phyloP scores from a whole-genome alignment of 2,329 filamentous ascomycete genomes.

The Shiraia bambusicola region DNA sequence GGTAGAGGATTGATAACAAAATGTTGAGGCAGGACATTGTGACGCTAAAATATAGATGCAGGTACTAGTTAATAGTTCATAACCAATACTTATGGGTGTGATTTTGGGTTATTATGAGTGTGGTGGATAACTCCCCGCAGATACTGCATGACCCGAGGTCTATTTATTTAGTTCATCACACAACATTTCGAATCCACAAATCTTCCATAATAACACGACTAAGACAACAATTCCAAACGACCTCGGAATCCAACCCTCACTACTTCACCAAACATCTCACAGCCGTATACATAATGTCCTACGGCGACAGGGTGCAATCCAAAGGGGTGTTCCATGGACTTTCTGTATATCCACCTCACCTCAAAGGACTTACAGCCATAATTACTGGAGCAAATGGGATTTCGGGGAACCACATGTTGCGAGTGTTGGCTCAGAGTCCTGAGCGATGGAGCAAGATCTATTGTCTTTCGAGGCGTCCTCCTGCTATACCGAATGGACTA shows the following conservation, averaged over 20 bases:
- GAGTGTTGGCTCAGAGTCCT: constrained; percentile 50
- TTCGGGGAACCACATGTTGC: constrained; percentile 55
- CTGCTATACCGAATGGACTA: constrained; percentile 41
- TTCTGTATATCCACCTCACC: constrained; percentile 47
- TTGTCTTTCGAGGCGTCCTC: constrained; percentile 51
- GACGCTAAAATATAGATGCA: too few relatives aligned
- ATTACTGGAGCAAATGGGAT: constrained; percentile 59
- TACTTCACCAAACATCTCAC: too few relatives aligned
- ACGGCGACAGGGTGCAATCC: constrained; percentile 27
- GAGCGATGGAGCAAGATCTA: constrained; percentile 57
- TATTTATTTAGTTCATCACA: not conserved
- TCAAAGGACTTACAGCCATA: constrained; percentile 53
- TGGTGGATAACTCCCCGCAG: too few relatives aligned
- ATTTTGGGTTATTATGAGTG: too few relatives aligned
- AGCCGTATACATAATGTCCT: constrained; percentile 16
- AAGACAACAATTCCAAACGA: not conserved
- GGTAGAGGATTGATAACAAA: too few relatives aligned
- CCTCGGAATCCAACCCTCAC: too few relatives aligned
- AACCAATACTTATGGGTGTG: too few relatives aligned
- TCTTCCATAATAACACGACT: not conserved
- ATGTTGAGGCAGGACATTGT: too few relatives aligned
- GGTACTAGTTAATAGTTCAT: too few relatives aligned
- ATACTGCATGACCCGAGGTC: constrained; percentile 22
- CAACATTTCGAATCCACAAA: not conserved
- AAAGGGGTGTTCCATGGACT: constrained; percentile 55